Base-by-base conservation (phyloP, 1,284 basidiomycete species). In the Pascua guehoae region DNA sequence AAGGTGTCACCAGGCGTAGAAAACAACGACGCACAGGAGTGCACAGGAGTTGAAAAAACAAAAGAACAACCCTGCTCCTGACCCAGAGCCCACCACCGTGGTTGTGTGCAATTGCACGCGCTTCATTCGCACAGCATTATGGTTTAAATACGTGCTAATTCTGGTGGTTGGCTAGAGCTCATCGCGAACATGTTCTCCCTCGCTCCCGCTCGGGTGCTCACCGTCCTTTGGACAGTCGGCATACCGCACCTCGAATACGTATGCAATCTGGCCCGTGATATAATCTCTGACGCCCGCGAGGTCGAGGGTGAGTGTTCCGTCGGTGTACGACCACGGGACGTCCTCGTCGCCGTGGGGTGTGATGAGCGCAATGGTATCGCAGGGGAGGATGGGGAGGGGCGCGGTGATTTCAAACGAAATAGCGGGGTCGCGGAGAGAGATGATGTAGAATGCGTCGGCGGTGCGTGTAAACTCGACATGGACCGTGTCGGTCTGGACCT, bases 391-490 rank as follows among this genome's bases (percentile, higher is more conserved):
- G 0, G 83, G 83, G 8, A 84, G 67, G 9, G 79, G 78, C 24
- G 59, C 64, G 1, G 50, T 37, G 8, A 83, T 68, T 2, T 69
- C 60, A 8, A 83, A 51, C 1, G n/a, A 17, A n/a, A 15, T n/a
- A 3, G 24, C 24, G 24, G 24, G 24, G 24, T 32, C 24, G 39
- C 68, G 59, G 51, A 84, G 78, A 0, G 81, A 76, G 44, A 84
- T 69, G 62, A 85, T 77, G 65, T 81, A 85, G 62, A 85, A 83
- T 3, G 81, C 78, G 14, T 66, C 73, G 3, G 77, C 72, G 0
- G 81, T 84, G 7, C 80, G 82, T 18, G 81, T 77, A 69, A 85
- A 83, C 18, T 82, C 80, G 36, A 81, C 71, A 15, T 79, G 74
- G 36, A 69, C 69, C 3, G 65, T 67, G 54, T 60, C 67, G 52